Conservation (phyloP, 2,329 filamentous ascomycete genomes). For the Colletotrichum ledebouriae region DNA sequence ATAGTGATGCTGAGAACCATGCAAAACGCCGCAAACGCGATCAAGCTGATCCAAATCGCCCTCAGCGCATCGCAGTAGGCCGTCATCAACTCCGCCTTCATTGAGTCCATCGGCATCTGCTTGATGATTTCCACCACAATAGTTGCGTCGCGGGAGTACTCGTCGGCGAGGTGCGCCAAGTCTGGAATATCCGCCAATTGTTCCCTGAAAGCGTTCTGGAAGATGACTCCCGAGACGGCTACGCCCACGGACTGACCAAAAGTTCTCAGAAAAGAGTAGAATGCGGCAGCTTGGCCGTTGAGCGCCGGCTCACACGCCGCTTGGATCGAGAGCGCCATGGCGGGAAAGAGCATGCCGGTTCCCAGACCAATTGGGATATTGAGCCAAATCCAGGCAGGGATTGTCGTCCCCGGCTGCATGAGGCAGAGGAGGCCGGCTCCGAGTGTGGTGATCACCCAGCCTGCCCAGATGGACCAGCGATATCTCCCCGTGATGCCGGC, state of each 20-base stretch:
- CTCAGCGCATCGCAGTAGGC: constrained; percentile 52
- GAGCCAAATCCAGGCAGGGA: constrained; percentile 70
- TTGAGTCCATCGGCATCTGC: constrained; percentile 53
- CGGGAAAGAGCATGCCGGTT: constrained; percentile 74
- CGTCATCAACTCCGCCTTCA: constrained; percentile 45
- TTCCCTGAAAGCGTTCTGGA: constrained; percentile 73
- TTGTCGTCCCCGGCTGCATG: constrained; percentile 62
- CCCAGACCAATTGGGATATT: constrained; percentile 72
- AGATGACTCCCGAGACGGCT: constrained; percentile 76
- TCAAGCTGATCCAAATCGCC: constrained; percentile 51
- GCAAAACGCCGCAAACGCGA: constrained; percentile 48
- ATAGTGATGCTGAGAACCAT: constrained; percentile 51
- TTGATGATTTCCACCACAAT: constrained; percentile 71
- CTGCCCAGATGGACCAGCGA: constrained; percentile 70
- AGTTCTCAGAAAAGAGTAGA: constrained; percentile 76
- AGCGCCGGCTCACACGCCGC: constrained; percentile 63
- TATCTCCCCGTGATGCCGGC: constrained; percentile 71
- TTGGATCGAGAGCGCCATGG: constrained; percentile 74
- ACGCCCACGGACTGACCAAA: constrained; percentile 77
- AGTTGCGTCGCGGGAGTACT: constrained; percentile 70
- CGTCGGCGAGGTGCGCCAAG: constrained; percentile 56
- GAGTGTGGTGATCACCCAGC: constrained; percentile 71
- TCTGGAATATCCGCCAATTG: constrained; percentile 62
- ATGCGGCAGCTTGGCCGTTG: constrained; percentile 70
- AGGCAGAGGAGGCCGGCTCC: constrained; percentile 69